These are phyloP conservation scores for Paramyrothecium sp. DNA, from an alignment of 2,329 filamentous ascomycete species.

Conservation along the genomic window DNA sequence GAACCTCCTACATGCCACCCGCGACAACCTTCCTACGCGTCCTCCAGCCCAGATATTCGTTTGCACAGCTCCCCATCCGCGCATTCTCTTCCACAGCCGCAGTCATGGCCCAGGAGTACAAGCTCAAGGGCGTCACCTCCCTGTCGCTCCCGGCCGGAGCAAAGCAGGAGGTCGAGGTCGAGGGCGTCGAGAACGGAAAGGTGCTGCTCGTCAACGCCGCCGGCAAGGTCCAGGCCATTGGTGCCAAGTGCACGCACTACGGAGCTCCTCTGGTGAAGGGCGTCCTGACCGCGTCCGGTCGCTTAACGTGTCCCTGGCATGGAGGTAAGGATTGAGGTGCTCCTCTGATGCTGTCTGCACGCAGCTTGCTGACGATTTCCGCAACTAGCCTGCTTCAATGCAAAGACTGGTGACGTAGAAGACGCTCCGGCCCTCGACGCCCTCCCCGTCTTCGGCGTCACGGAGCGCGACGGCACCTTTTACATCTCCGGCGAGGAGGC, in stretches of 20 bases:
- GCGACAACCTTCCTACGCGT: background rate
- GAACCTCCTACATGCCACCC: background rate
- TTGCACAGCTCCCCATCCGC: background rate
- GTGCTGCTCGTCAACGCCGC: constrained; percentile 80
- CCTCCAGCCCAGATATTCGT: background rate
- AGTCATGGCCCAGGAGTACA: constrained; percentile 57
- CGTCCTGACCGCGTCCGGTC: constrained; percentile 76
- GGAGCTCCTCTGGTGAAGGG: constrained; percentile 87
- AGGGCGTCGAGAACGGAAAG: constrained; percentile 83
- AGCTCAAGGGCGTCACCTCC: constrained; percentile 74
- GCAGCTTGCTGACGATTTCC: constrained; percentile 2
- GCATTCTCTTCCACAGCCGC: constrained; percentile 25
- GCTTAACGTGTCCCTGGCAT: constrained; percentile 94
- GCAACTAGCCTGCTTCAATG: constrained; percentile 80
- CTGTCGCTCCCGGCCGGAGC: constrained; percentile 75
- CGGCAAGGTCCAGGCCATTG: constrained; percentile 75
- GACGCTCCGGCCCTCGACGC: constrained; percentile 88
- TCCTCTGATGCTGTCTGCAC: background rate
- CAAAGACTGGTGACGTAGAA: constrained; percentile 87
- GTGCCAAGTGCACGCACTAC: constrained; percentile 86
- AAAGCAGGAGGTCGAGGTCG: constrained; percentile 87
- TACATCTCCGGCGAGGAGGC: constrained; percentile 81
- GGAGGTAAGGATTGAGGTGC: constrained; percentile 67
- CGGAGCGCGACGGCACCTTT: constrained; percentile 77
- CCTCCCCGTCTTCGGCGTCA: constrained; percentile 78